phyloP scores from a whole-genome alignment of 2,329 filamentous ascomycete species.

The Colletotrichum gloeosporioides region DNA sequence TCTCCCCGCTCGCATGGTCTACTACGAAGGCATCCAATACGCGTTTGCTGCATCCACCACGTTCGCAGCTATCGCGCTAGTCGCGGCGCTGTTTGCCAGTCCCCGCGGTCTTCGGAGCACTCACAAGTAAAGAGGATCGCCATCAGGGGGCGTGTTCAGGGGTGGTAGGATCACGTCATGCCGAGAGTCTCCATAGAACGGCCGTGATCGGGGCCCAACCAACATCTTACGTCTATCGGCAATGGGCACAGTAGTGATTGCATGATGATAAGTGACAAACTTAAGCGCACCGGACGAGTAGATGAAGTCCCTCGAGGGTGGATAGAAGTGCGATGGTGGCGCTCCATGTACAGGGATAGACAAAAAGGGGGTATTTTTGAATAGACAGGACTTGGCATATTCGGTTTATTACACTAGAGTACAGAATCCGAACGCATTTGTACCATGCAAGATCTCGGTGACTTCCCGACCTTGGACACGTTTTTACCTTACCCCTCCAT shows the following conservation, averaged over 20 bases:
- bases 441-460: background rate
- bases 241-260: background rate
- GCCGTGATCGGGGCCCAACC: background rate
- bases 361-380: background rate
- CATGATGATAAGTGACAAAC: background rate
- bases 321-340: background rate
- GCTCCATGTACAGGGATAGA: background rate
- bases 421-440: background rate
- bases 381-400: background rate
- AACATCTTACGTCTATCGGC: background rate
- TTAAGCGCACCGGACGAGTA: fast-evolving
- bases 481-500: background rate
- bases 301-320: background rate
- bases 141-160: background rate
- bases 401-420: background rate
- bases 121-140: slow-evolving; percentile 23
- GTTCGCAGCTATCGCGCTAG: slow-evolving; percentile 51
- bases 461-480: background rate
- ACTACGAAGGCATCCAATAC: slow-evolving; percentile 63
- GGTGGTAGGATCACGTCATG: background rate
- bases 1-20: slow-evolving; percentile 60
- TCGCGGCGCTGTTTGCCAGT: slow-evolving; percentile 34
- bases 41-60: slow-evolving; percentile 61
- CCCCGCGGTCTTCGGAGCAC: slow-evolving; percentile 35
- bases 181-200: background rate